These are phyloP conservation scores for Zygoascus tannicola DNA, from an alignment of 805 yeast genomes.

Conservation along the genomic window DNA sequence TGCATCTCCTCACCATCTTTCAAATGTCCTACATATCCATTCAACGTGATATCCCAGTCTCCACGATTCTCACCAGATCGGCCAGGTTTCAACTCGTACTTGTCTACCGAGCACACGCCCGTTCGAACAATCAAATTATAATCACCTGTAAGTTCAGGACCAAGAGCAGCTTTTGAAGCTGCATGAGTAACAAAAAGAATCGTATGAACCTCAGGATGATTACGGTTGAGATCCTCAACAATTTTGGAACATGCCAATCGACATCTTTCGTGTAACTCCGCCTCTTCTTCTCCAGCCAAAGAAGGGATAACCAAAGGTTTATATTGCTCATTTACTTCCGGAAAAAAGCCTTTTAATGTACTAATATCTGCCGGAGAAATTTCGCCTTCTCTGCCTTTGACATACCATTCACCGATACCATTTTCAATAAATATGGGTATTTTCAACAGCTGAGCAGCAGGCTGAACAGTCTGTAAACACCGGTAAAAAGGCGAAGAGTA, in stretches of 20 bases:
- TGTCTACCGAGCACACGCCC: slow-evolving; percentile 79
- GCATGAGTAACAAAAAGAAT: slow-evolving; percentile 85
- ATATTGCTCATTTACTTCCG: slow-evolving; percentile 38
- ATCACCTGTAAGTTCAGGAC: slow-evolving; percentile 59
- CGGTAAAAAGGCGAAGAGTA: slow-evolving; percentile 82
- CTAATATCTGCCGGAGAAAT: slow-evolving; percentile 58
- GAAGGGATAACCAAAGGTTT: slow-evolving; percentile 53
- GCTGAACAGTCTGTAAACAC: slow-evolving; percentile 74
- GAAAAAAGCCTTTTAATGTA: slow-evolving; percentile 47
- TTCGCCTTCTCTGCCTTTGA: slow-evolving; percentile 35
- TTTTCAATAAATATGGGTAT: slow-evolving; percentile 59
- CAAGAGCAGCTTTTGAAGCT: slow-evolving; percentile 82
- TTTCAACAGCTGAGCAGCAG: slow-evolving; percentile 51
- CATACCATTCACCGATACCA: slow-evolving; percentile 92
- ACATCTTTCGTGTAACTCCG: slow-evolving; percentile 59
- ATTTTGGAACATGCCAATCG: slow-evolving; percentile 44
- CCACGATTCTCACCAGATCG: slow-evolving; percentile 21
- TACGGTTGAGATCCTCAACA: slow-evolving; percentile 45
- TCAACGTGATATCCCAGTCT: slow-evolving; percentile 54
- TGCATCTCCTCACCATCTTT: slow-evolving; percentile 83
- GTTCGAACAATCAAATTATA: slow-evolving; percentile 49
- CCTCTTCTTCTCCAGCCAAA: slow-evolving; percentile 61
- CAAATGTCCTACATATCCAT: slow-evolving; percentile 67
- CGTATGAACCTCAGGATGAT: slow-evolving; percentile 51
- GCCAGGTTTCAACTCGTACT: slow-evolving; percentile 31